A percentile compares a stretch with the other conserved stretches of the same genome.
These are phyloP conservation scores for Termitomyces heimii DNA, from an alignment of 768 basidiomycete genomes.

Conservation along the genomic window DNA sequence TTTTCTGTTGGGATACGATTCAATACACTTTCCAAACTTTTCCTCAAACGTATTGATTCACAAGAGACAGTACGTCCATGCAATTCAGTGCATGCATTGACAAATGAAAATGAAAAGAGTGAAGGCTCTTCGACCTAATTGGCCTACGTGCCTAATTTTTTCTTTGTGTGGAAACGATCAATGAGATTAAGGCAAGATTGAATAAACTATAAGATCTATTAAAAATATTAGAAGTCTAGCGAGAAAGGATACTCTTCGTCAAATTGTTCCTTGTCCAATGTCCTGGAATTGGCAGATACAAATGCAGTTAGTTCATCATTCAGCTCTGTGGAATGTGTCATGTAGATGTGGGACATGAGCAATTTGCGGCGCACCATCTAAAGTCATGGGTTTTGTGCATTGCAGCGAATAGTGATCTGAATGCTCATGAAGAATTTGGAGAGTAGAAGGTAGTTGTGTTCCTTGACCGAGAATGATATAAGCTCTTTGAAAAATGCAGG, in stretches of 20 bases:
- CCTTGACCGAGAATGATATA: background rate
- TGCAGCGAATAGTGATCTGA: slow-evolving; percentile 8
- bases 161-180: too few species aligned
- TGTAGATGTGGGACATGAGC: background rate
- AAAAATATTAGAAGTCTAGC: background rate
- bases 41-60: too few species aligned
- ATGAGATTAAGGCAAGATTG: too few species aligned
- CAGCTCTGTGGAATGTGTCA: background rate
- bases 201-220: background rate
- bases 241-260: slow-evolving; percentile 6
- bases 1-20: too few species aligned
- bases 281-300: background rate
- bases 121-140: too few species aligned
- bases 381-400: slow-evolving; percentile 5
- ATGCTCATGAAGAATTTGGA: slow-evolving; percentile 8
- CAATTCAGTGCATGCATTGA: too few species aligned
- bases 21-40: too few species aligned
- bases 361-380: background rate
- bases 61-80: too few species aligned
- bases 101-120: too few species aligned
- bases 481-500: background rate
- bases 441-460: slow-evolving; percentile 1
- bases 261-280: slow-evolving; percentile 10
- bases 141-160: too few species aligned
- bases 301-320: slow-evolving; percentile 5